Conservation (phyloP, 192 early-diverging fungal genomes). For the Linnemannia elongata region DNA sequence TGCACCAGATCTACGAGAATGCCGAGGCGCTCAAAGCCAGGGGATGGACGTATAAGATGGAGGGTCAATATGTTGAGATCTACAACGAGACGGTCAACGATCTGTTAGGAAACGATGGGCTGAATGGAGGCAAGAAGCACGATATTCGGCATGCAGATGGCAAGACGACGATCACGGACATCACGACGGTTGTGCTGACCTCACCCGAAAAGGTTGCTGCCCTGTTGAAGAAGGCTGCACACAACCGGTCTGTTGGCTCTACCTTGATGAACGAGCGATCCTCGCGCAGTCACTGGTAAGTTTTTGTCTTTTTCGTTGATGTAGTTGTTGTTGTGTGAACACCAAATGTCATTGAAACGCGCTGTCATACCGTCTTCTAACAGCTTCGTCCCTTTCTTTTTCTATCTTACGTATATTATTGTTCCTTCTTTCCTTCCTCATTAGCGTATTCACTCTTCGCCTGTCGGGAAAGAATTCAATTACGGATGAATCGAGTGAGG, state of each 20-base stretch:
- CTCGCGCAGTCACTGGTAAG: slow-evolving; percentile 86
- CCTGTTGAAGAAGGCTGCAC: slow-evolving; percentile 79
- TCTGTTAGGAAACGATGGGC: slow-evolving; percentile 65
- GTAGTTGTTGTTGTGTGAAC: neutral
- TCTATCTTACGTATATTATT: neutral
- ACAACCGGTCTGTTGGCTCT: slow-evolving; percentile 91
- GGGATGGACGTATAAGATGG: slow-evolving; percentile 91
- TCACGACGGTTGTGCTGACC: slow-evolving; percentile 77
- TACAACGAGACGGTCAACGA: slow-evolving; percentile 96
- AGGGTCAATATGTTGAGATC: slow-evolving; percentile 94
- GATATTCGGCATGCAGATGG: slow-evolving; percentile 90
- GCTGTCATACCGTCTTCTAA: too few relatives aligned
- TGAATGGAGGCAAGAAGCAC: slow-evolving; percentile 73
- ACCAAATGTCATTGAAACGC: too few relatives aligned
- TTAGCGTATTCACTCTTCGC: slow-evolving; percentile 90
- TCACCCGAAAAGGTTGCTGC: slow-evolving; percentile 79
- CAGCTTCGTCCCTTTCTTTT: neutral
- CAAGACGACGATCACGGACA: slow-evolving; percentile 84
- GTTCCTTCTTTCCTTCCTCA: neutral
- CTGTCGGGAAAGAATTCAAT: slow-evolving; percentile 80
- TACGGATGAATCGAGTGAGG: slow-evolving; percentile 79
- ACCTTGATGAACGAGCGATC: slow-evolving; percentile 95
- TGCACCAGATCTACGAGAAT: slow-evolving; percentile 88
- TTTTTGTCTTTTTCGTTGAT: neutral
- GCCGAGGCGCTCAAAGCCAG: slow-evolving; percentile 78